Conservation (phyloP, 805 yeast genomes). For the Kuraishia molischiana region DNA sequence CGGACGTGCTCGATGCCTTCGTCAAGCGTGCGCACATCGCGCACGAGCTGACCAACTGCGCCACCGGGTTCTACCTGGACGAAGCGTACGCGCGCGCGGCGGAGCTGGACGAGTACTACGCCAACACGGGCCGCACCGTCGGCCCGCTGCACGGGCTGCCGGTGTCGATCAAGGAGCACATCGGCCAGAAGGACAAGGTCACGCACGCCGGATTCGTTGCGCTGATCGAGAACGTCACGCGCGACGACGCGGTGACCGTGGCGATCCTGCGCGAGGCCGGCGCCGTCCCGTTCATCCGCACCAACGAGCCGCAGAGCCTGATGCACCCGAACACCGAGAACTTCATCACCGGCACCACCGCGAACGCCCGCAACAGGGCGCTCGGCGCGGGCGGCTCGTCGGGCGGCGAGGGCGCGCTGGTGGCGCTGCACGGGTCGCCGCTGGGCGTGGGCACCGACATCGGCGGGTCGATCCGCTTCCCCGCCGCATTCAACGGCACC, state of each 20-base stretch:
- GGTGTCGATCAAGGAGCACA: constrained; percentile 58
- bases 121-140: constrained; percentile 36
- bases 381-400: constrained; percentile 66
- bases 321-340: constrained; percentile 62
- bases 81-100: constrained; percentile 52
- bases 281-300: constrained; percentile 54
- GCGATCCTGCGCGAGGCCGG: constrained; percentile 40
- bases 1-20: constrained; percentile 47
- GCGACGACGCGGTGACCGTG: constrained; percentile 35
- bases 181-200: constrained; percentile 39
- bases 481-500: constrained; percentile 55
- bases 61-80: constrained; percentile 44
- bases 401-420: constrained; percentile 62
- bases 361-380: constrained; percentile 47
- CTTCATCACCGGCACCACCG: constrained; percentile 48
- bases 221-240: constrained; percentile 34
- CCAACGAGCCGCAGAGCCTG: constrained; percentile 59
- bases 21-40: constrained; percentile 57
- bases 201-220: constrained; percentile 56
- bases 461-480: constrained; percentile 62
- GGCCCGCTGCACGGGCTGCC: constrained; percentile 71
- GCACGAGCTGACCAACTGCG: constrained; percentile 50
- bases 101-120: constrained; percentile 43
- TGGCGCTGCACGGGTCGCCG: constrained; percentile 49
- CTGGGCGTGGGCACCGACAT: constrained; percentile 64